These are phyloP conservation scores for Iris macrosiphon DNA, from an alignment of 106 monocot genomes.

Conservation along the genomic window DNA sequence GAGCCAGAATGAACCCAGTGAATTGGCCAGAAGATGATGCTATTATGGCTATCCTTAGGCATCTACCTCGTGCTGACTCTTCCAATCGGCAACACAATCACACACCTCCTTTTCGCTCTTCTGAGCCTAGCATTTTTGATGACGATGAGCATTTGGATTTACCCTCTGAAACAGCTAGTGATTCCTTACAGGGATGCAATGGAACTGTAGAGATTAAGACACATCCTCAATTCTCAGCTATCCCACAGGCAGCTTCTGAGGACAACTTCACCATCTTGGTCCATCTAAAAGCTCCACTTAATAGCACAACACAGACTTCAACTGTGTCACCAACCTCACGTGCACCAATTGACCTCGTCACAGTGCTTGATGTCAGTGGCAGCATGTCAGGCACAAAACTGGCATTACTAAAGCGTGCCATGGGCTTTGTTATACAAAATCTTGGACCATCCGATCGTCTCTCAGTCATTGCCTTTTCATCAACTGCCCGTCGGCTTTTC, in stretches of 20 bases:
- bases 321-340: constrained; percentile 15
- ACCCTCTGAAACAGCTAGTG: constrained; percentile 1
- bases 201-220: constrained; percentile 40
- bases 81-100: constrained; percentile 1
- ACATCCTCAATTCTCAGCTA: constrained; percentile 54
- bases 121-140: constrained; percentile 49
- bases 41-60: constrained; percentile 17
- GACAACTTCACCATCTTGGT: constrained; percentile 59
- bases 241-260: constrained; percentile 25
- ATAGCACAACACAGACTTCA: no score
- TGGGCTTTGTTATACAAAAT: constrained; percentile 85
- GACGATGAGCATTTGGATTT: constrained; percentile 68
- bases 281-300: constrained; percentile 62
- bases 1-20: constrained; percentile 28
- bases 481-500: constrained; percentile 65
- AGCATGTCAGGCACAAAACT: constrained; percentile 93
- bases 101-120: not conserved
- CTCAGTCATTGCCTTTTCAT: constrained; percentile 77
- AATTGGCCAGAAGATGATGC: constrained; percentile 18
- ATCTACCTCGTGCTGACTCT: constrained; percentile 14
- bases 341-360: constrained; percentile 71
- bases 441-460: constrained; percentile 74
- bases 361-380: constrained; percentile 88
- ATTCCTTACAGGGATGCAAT: constrained; percentile 1
- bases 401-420: constrained; percentile 70